Evolutionary conservation across 1,284 basidiomycete species (phyloP), one percentile per base, ranked within the genome.

Genomic region (Naganishia sp.): DNA sequence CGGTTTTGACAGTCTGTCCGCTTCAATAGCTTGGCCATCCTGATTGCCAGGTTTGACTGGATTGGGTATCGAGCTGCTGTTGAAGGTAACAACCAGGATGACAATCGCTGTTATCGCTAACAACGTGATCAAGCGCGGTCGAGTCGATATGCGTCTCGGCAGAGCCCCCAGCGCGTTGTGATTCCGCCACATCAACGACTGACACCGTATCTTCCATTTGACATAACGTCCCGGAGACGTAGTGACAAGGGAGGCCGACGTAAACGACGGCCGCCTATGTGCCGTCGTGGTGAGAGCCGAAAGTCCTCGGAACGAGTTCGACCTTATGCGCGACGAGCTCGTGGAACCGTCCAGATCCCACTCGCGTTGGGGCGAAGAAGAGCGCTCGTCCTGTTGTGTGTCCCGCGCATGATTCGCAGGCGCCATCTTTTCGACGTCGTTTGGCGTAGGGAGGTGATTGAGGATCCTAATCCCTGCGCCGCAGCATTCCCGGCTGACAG

Each of bases 1-100:
- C 25, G 64, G 64, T 65, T 65, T 65, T 35, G 64, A 58, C 23
- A 65, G 55, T 21, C 55, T 43, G n/a, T 52, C 51, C 18, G 56
- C 55, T n/a, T 56, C 64, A 21, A 49, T 52, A 32, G 64, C 64
- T 58, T 65, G 64, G 21, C 50, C 47, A n/a, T 60, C 64, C 6
- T 35, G 17, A 17, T 47, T 35, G 46, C 23, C 9, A 10, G 17
- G 39, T 23, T n/a, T 31, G n/a, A 21, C 11, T 2, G 46, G 18
- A 11, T 46, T 9, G 18, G 46, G 9, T 39, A 39, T 39, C 25
- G 47, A 47, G 56, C 31, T 35, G 11, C 23, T 47, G 17, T 39
- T 25, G n/a, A 61, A 23, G 3, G 31, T 61, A 32, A 51, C 23
- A 13, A 61, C n/a, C 10, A 61, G 35, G 17, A 47, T 39, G 2